phyloP scores from a whole-genome alignment of 805 yeast genomes.

The Myxozyma geophila region DNA sequence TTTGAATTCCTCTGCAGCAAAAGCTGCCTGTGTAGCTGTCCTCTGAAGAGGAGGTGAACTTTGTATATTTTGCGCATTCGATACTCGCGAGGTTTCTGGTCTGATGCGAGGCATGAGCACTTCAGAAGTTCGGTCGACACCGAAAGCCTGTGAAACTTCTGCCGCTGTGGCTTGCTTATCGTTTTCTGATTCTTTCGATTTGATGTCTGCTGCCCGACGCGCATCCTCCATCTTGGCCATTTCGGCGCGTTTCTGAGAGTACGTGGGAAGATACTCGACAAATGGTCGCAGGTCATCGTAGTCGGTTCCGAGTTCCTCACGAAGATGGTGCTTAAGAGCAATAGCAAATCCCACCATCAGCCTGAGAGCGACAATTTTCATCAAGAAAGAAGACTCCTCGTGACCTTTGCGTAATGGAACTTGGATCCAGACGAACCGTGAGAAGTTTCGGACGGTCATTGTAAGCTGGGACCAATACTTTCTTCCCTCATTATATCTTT shows the following conservation, averaged over 20 bases:
- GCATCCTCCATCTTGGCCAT: constrained; percentile 13
- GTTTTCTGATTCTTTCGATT: constrained; percentile 4
- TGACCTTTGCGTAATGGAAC: constrained; percentile 30
- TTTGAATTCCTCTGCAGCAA: constrained; percentile 9
- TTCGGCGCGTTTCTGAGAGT: constrained; percentile 26
- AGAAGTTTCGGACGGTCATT: constrained; percentile 22
- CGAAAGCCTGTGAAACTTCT: constrained; percentile 13
- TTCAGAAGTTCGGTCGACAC: neutral
- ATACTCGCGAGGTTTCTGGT: neutral
- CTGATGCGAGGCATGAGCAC: neutral
- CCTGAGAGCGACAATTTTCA: constrained; percentile 23
- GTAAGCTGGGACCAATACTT: constrained; percentile 33
- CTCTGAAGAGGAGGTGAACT: neutral
- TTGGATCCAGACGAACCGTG: constrained; percentile 32
- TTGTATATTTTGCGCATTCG: no score
- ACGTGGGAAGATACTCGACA: constrained; percentile 35
- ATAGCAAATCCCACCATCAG: constrained; percentile 31
- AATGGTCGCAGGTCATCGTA: constrained; percentile 33
- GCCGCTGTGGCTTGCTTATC: constrained; percentile 18
- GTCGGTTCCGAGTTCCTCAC: constrained; percentile 36
- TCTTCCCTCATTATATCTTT: constrained; percentile 35
- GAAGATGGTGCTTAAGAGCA: constrained; percentile 36
- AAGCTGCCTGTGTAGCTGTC: neutral
- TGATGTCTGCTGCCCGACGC: constrained; percentile 3
- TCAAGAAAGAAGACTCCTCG: constrained; percentile 24